Percentiles rank a stretch among this genome's conserved stretches.
phyloP scores from a whole-genome alignment of 2,329 filamentous ascomycete species.

The Parastagonospora avenae region DNA sequence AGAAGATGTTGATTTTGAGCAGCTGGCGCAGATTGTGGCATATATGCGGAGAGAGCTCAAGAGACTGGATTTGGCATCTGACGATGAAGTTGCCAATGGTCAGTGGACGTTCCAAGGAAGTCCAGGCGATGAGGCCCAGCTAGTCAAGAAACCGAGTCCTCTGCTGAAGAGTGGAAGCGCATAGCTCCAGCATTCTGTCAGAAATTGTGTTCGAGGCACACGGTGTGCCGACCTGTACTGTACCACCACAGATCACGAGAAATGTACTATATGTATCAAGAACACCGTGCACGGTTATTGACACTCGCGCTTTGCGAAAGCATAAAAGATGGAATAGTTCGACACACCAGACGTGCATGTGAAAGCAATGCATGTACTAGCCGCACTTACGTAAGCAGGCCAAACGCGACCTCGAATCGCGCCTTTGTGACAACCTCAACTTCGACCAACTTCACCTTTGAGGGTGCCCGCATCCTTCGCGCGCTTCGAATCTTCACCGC shows the following conservation, averaged over 20 bases:
- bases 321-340: too few species aligned
- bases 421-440: not conserved
- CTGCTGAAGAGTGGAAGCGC: constrained; percentile 23
- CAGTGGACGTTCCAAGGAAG: constrained; percentile 56
- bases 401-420: not conserved
- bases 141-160: constrained; percentile 31
- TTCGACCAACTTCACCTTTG: not conserved
- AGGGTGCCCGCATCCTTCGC: not conserved
- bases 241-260: not conserved
- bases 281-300: too few species aligned
- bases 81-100: constrained; percentile 57
- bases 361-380: not conserved
- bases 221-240: too few species aligned
- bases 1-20: constrained; percentile 65
- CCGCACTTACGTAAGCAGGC: not conserved
- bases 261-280: not conserved
- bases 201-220: not conserved
- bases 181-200: not conserved
- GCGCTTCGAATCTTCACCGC: not conserved
- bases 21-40: constrained; percentile 65
- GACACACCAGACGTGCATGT: not conserved
- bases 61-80: constrained; percentile 58
- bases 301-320: too few species aligned
- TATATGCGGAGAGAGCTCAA: constrained; percentile 66
- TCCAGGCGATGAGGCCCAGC: constrained; percentile 45